Evolutionary conservation across 345 rosid genomes (phyloP).

Genomic region (Eucalyptus polyanthemos): DNA sequence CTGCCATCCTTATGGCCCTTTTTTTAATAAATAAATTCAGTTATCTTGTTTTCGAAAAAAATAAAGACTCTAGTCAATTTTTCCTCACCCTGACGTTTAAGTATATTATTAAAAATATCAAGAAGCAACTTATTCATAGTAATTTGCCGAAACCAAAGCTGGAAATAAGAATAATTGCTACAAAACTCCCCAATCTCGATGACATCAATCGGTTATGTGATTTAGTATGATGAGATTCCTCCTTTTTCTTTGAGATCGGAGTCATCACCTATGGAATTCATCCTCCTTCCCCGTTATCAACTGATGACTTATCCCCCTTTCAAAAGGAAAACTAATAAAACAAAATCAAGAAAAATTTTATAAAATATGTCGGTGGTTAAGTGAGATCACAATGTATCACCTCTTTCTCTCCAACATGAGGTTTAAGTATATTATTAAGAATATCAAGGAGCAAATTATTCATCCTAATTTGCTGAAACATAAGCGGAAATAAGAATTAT

Average conservation of each 20-base stretch:
- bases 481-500: neutral
- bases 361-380: neutral
- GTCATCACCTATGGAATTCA: neutral
- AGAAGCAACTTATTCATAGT: neutral
- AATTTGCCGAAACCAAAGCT: neutral
- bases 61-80: neutral
- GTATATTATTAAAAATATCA: neutral
- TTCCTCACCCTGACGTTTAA: neutral
- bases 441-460: neutral
- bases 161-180: neutral
- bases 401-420: neutral
- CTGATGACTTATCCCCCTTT: accelerated
- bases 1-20: neutral
- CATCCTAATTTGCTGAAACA: neutral
- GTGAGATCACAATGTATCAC: neutral
- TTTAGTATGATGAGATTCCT: neutral
- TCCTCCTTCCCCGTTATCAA: neutral
- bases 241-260: accelerated
- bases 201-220: neutral
- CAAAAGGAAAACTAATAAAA: neutral
- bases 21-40: too few species aligned
- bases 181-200: neutral
- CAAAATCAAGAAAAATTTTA: neutral
- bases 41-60: neutral
- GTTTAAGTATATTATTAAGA: neutral